Conservation (phyloP, 169 alveolate species). For the Condylostoma magnum region DNA sequence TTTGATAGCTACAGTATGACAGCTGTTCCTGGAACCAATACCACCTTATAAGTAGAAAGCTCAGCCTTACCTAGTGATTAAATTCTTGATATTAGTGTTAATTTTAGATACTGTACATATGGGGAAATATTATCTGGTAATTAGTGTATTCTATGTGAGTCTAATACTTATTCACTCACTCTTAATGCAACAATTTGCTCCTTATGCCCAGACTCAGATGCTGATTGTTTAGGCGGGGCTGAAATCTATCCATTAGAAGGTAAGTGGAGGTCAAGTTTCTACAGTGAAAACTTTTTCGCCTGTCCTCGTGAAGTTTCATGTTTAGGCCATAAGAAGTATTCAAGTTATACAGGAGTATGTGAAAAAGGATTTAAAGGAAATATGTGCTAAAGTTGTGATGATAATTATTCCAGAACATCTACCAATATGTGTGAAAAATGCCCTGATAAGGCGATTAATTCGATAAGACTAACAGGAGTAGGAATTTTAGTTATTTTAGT, state of each 20-base stretch:
- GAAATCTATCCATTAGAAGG: not conserved
- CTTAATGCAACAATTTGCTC: no score
- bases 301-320: not conserved
- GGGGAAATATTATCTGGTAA: no score
- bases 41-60: no score
- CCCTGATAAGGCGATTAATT: not conserved
- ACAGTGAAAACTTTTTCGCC: not conserved
- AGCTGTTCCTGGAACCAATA: no score
- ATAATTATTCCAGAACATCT: conserved; percentile 1
- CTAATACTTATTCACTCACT: no score
- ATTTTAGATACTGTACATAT: no score
- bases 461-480: not conserved
- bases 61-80: no score
- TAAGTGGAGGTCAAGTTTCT: not conserved
- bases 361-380: conserved; percentile 13
- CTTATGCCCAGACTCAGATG: no score
- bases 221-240: conserved; percentile 40
- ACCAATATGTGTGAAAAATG: conserved; percentile 5
- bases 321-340: no score
- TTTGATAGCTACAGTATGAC: no score
- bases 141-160: no score
- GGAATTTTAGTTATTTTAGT: not conserved
- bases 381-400: conserved; percentile 6
- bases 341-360: not conserved
- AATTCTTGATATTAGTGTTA: no score